Percentiles rank a stretch among this genome's conserved stretches.
Evolutionary conservation across 2,329 filamentous ascomycete species (phyloP).

Genomic region (Fusarium pseudocircinatum): DNA sequence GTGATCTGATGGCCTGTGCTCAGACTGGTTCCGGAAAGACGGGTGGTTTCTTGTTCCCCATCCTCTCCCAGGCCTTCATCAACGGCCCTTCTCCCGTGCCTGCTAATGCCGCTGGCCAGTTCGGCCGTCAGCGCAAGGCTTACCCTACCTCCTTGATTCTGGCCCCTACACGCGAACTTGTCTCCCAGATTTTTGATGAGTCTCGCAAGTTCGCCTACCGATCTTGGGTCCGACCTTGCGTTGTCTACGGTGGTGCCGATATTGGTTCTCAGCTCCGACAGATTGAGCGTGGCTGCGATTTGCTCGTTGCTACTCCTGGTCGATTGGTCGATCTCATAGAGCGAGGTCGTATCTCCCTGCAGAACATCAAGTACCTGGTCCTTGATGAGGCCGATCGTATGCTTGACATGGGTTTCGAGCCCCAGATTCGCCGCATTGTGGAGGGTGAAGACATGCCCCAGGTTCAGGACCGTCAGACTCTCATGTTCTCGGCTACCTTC

Average conservation of each 20-base stretch:
- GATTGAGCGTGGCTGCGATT: constrained; percentile 96
- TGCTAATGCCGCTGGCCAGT: constrained; percentile 72
- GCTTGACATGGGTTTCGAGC: constrained; percentile 99
- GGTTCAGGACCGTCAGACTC: constrained; percentile 87
- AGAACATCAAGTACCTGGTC: constrained; percentile 99
- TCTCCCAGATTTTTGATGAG: constrained; percentile 98
- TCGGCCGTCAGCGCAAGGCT: constrained; percentile 95
- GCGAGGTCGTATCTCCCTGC: constrained; percentile 95
- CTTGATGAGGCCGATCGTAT: constrained; percentile 99
- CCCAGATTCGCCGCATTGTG: constrained; percentile 97
- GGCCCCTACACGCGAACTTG: constrained; percentile 96
- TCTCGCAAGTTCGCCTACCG: constrained; percentile 98
- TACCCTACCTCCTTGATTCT: constrained; percentile 96
- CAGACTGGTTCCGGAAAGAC: constrained; percentile 99
- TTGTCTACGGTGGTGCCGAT: constrained; percentile 98
- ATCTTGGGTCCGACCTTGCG: constrained; percentile 97
- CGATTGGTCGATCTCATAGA: constrained; percentile 98
- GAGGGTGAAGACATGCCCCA: constrained; percentile 97
- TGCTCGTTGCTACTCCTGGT: constrained; percentile 95
- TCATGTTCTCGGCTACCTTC: constrained; percentile 99
- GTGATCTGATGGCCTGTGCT: constrained; percentile 99
- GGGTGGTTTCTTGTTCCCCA: constrained; percentile 98
- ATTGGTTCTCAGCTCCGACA: constrained; percentile 98
- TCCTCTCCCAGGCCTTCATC: constrained; percentile 95
- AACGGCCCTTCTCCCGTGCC: constrained; percentile 82